Conservation (phyloP, 192 early-diverging fungal genomes). For the Rhizoclosmatium sp. region DNA sequence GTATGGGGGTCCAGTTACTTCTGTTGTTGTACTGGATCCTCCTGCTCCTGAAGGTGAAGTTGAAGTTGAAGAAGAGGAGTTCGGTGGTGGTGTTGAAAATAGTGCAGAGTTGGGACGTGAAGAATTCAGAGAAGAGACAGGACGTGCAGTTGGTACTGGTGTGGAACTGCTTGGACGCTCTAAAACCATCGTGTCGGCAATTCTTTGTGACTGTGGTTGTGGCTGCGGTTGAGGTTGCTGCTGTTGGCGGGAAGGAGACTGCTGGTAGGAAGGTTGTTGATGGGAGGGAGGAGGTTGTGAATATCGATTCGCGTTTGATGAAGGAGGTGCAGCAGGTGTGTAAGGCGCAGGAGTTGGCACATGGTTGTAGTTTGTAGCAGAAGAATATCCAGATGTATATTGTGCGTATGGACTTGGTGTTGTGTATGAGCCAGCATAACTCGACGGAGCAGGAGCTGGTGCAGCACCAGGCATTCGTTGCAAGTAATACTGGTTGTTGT, state of each 20-base stretch:
- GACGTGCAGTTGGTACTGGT: not conserved
- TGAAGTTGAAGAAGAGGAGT: not conserved
- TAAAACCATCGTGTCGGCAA: not conserved
- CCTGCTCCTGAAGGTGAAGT: not conserved
- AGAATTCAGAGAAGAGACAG: too few relatives aligned
- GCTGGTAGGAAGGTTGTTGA: not conserved
- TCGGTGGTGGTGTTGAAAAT: not conserved
- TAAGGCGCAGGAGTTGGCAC: not conserved
- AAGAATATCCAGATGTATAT: not conserved
- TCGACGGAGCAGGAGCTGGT: not conserved
- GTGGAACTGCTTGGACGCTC: not conserved
- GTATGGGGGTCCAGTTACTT: not conserved
- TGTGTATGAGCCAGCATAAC: not conserved
- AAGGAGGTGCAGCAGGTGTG: not conserved
- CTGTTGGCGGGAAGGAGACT: not conserved
- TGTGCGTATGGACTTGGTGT: slow-evolving; percentile 1
- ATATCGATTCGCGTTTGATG: not conserved
- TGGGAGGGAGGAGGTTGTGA: not conserved
- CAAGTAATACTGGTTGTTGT: not conserved
- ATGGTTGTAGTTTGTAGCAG: too few relatives aligned
- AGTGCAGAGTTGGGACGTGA: too few relatives aligned
- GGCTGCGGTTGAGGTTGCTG: not conserved
- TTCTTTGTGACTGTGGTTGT: not conserved
- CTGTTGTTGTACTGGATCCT: not conserved
- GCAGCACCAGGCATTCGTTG: not conserved